Evolutionary conservation across 495 filamentous ascomycete species (phyloP), one percentile per base, ranked within the genome.

Genomic region (Xylaria sp.): DNA sequence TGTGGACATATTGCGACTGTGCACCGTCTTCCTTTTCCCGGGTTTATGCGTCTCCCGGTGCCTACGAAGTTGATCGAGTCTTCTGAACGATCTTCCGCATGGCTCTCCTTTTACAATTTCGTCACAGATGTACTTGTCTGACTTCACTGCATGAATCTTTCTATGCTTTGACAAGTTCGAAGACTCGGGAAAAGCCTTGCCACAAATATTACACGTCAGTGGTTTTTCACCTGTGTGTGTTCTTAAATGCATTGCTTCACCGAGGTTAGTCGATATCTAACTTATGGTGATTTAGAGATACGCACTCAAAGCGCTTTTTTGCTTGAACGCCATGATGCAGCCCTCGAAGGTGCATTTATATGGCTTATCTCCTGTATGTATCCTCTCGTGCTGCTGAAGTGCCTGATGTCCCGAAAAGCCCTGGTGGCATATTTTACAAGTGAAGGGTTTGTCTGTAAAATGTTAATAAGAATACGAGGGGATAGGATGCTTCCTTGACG

Each of bases 311-410:
- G 86, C 86, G 52, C 82, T 85, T 41, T 88, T 83, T 73, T 89
- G 84, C 69, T 88, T 83, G 64, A 90, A 90, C 0, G 78, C 70
- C 70, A 89, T 90, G 35, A 75, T 72, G 73, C 88, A 90, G 0
- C 81, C 82, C 14, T 80, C 77, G 44, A 77, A 78, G 29, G 80
- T 79, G 62, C 88, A 90, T 41, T 83, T 80, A 62, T 85, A 83
- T 9, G 88, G 89, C 68, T 88, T 90, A 65, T 89, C 84, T n/a
- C 87, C 86, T 9, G 87, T 89, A 74, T 91, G 89, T 1, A 85
- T 88, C 24, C 84, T 81, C 67, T 86, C 82, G 74, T 91, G 89
- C 73, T 91, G 88, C 17, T 85, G 85, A 35, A 91, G 83, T 7
- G 89, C 83, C 71, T 90, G 88, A 43, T 86, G 83, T 2, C 88